Base-by-base conservation (phyloP, 2,329 filamentous ascomycete species). In the Aspergillus proliferans region DNA sequence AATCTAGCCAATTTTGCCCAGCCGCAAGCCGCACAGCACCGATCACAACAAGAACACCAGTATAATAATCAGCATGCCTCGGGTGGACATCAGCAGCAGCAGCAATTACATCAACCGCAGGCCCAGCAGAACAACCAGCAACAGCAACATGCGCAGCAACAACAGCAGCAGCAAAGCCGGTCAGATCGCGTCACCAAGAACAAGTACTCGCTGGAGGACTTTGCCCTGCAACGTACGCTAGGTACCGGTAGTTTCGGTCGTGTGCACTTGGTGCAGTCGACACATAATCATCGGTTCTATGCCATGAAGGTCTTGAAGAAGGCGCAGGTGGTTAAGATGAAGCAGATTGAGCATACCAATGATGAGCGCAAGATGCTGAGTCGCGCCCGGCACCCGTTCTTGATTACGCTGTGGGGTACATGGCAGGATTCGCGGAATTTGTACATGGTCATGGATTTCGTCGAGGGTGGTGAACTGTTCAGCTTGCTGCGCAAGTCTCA, bases 361-460 rank as follows among this genome's bases (percentile, higher is more conserved):
- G 93, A 98, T 71, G 93, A 98, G 76, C 82, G 93, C 58, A 84
- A 82, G 62, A 98, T 98, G 93, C 76, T 98, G 63, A 88, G 89
- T 68, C 87, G 95, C 69, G 93, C 97, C 69, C 95, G 96, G 71
- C 92, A 98, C 72, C 91, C 93, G 10, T 98, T 98, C 74, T 78
- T 98, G 55, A 93, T 98, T 67, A 98, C 93, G 1, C 78, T 98
- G 38, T 98, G 93, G 93, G 93, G 93, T 50, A 98, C 93, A 8
- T 98, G 97, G 71, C 92, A 97, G 68, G 93, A 98, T 65, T 81
- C 85, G 45, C 90, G 85, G 73, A 97, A 96, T 68, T 76, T 98
- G 33, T 98, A 98, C 80, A 98, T 98, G 93, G 93, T 98, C 63
- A 98, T 98, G 93, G 93, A 98, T 71, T 98, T 98, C 75, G 92